Evolutionary conservation across 495 filamentous ascomycete species (phyloP), one percentile per base, ranked within the genome.

Genomic region (Annulohypoxylon nitens): DNA sequence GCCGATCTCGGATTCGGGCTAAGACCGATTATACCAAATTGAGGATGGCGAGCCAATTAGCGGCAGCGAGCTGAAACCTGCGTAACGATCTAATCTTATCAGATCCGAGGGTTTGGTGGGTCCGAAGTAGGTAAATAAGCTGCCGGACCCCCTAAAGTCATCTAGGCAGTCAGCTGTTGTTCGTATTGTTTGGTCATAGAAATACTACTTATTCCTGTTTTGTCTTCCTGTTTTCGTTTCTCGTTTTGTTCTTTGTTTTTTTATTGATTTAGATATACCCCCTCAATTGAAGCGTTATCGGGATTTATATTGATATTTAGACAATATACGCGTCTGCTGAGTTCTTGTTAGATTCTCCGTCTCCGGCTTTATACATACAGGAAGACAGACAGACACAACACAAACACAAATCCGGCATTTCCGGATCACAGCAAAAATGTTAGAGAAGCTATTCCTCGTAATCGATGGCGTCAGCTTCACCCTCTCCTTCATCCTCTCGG

Each of bases 81-180:
- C 26, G 57, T 60, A n/a, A 25, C 20, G 75, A 78, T 78, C 74
- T 76, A 76, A 78, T 78, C 74, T 78, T 72, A 78, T 78, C 76
- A 62, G 76, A 78, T 78, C 68, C 63, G 74, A 70, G 58, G 50
- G 20, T 43, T 11, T n/a, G 45, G 36, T 43, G 12, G 16, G 23
- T 51, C n/a, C 18, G 18, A 10, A 26, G 8, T 16, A 51, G 6
- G n/a, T 51, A 25, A 30, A 37, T 30, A 50, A 53, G 26, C 20
- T 23, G 3, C 16, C 45, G 11, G 54, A 39, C 23, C 39, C 64
- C 67, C 30, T 39, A 50, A 50, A 34, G 34, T 55, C 25, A 20
- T n/a, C 20, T 47, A 45, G 12, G 62, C 33, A 41, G 45, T 64
- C 55, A 16, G 39, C 39, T 25, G 53, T 20, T 26, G 45, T 50